phyloP scores from a whole-genome alignment of 495 filamentous ascomycete genomes.

The Lindgomyces ingoldianus region DNA sequence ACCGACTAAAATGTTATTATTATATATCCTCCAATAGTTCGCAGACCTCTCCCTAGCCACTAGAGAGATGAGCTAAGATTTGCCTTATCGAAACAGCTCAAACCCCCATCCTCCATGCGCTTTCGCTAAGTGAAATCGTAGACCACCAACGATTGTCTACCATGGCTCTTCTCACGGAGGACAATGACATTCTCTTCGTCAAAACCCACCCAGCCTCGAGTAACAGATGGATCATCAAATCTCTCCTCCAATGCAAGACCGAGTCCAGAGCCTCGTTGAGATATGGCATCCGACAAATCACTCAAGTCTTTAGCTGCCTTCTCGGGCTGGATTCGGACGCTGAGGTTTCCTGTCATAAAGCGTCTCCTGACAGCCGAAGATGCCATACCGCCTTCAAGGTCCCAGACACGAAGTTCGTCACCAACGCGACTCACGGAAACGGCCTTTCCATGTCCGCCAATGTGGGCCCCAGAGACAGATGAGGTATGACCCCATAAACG shows the following conservation, averaged over 20 bases:
- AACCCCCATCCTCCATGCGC: too few species aligned
- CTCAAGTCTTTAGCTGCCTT: slow-evolving; percentile 34
- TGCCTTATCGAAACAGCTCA: background rate
- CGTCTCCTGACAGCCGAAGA: slow-evolving; percentile 48
- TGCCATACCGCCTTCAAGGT: slow-evolving; percentile 73
- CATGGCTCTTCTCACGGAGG: slow-evolving; percentile 66
- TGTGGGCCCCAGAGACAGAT: slow-evolving; percentile 80
- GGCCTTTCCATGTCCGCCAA: slow-evolving; percentile 84
- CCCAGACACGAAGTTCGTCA: slow-evolving; percentile 90
- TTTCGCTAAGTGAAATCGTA: slow-evolving; percentile 98
- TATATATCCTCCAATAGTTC: too few species aligned
- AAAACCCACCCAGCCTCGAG: slow-evolving; percentile 77
- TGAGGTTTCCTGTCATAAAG: slow-evolving; percentile 50
- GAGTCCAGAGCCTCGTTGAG: slow-evolving; percentile 21
- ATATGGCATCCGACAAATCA: slow-evolving; percentile 15
- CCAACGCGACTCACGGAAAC: slow-evolving; percentile 82
- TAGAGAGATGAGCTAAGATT: background rate
- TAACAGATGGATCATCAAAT: slow-evolving; percentile 40
- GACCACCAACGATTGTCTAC: slow-evolving; percentile 73
- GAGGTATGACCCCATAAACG: slow-evolving; percentile 94
- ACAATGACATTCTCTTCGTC: slow-evolving; percentile 93
- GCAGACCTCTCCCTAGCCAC: background rate
- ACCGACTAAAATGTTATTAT: background rate
- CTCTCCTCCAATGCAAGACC: slow-evolving; percentile 32
- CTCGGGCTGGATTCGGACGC: slow-evolving; percentile 57